Conservation (phyloP, 2,329 filamentous ascomycete genomes). For the Rhytidhysteron rufulum region DNA sequence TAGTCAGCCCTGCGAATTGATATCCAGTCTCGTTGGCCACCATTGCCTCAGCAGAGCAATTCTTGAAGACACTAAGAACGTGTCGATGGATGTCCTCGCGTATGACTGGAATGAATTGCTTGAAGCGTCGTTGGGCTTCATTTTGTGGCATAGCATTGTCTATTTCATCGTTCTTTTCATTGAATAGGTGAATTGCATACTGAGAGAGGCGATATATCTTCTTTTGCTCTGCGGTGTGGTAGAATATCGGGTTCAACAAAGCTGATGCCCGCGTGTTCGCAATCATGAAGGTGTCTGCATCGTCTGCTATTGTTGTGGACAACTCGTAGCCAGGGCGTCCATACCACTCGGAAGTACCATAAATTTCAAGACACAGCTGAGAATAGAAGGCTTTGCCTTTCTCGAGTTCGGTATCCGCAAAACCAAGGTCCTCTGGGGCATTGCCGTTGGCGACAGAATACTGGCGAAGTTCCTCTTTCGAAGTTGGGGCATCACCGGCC, state of each 20-base stretch:
- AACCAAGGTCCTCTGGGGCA: not conserved
- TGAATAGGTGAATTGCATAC: not conserved
- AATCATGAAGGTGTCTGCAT: not conserved
- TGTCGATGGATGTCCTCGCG: not conserved
- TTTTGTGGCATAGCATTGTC: not conserved
- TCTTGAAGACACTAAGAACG: not conserved
- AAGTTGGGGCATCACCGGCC: too few species aligned
- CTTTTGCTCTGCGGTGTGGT: not conserved
- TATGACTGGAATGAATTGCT: not conserved
- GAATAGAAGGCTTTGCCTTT: not conserved
- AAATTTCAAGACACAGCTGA: not conserved
- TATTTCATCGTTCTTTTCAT: not conserved
- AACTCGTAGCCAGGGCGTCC: not conserved
- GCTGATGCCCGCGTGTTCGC: not conserved
- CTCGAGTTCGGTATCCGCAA: not conserved
- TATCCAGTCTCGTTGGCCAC: too few species aligned
- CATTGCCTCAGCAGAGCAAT: not conserved
- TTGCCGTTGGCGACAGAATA: not conserved
- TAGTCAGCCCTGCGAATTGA: too few species aligned
- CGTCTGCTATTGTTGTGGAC: not conserved
- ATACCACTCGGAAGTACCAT: too few species aligned
- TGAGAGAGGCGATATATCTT: not conserved
- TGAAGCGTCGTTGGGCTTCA: not conserved
- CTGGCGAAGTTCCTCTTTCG: not conserved
- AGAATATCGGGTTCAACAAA: not conserved